phyloP scores from a whole-genome alignment of 371 early-diverging fungal genomes.

The Mucor plumbeus region DNA sequence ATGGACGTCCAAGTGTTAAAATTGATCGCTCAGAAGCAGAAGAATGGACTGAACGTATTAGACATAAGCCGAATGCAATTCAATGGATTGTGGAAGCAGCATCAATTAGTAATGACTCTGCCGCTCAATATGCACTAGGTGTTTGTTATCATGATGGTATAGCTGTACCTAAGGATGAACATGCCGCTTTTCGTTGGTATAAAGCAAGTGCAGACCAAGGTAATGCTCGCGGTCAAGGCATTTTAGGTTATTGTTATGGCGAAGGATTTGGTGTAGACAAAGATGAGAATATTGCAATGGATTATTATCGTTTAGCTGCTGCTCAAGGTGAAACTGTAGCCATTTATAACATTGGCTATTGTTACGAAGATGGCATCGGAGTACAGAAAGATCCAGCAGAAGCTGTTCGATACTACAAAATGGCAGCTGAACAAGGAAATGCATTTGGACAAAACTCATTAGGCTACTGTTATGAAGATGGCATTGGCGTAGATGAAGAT shows the following conservation, averaged over 20 bases:
- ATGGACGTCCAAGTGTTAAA: constrained; percentile 71
- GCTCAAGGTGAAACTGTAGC: constrained; percentile 70
- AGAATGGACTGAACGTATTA: constrained; percentile 49
- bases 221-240: constrained; percentile 69
- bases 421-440: constrained; percentile 77
- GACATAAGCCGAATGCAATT: constrained; percentile 42
- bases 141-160: constrained; percentile 74
- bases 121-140: constrained; percentile 61
- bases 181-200: constrained; percentile 65
- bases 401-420: constrained; percentile 77
- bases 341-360: constrained; percentile 83
- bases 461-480: constrained; percentile 81
- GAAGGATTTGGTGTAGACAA: constrained; percentile 80
- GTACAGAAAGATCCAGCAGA: constrained; percentile 64
- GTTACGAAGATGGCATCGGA: constrained; percentile 85
- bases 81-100: constrained; percentile 68
- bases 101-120: constrained; percentile 35
- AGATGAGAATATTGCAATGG: constrained; percentile 68
- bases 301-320: constrained; percentile 73
- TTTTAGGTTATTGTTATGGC: constrained; percentile 75
- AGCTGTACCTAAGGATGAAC: constrained; percentile 53
- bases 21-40: constrained; percentile 74
- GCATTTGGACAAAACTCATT: constrained; percentile 81
- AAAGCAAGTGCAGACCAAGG: constrained; percentile 60
- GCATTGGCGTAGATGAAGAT: constrained; percentile 69